Evolutionary conservation across 371 early-diverging fungal genomes (phyloP), one percentile per base, ranked within the genome.

Genomic region (Actinomortierella wolfii): DNA sequence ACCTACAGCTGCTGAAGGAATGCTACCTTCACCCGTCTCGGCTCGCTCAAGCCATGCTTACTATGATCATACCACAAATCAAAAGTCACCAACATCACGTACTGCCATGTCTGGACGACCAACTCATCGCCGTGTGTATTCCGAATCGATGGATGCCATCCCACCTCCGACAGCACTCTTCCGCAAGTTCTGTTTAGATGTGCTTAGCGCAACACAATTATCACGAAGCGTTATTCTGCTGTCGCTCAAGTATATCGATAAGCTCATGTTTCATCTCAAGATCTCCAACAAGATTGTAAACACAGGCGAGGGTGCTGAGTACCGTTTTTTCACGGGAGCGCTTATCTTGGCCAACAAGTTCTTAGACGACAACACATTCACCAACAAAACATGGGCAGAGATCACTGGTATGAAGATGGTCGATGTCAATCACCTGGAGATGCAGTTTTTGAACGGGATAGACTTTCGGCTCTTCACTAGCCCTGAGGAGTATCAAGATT

Each of bases 221-320:
- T 84, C 86, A 3, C 82, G 81, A 41, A 81, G 82, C 0, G 85
- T 83, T 18, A 80, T 86, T 23, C 64, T 86, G 54, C 64, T 86
- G 21, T 80, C 87, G n/a, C 61, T 86, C 48, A 86, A 86, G 54
- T 86, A 85, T 39, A 83, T 86, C 58, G 84, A 84, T 47, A 83
- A 81, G 77, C 57, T 85, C 23, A 70, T 70, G 71, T 49, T 61
- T 58, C 64, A 70, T 29, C 67, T 83, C 51, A 81, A 86, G 56
- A 66, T 66, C 68, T 81, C 56, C 78, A 86, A 70, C 59, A 70
- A 70, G 59, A 65, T 61, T 25, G 61, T 61, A 28, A 61, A 61
- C 56, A 84, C 84, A n/a, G 86, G 84, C 0, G 84, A 78, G 40
- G 91, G 91, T 21, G 86, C 89, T 45, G 91, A 91, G 71, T 90